Base-by-base conservation (phyloP, 805 yeast genomes). In the Lipomyces kockii region DNA sequence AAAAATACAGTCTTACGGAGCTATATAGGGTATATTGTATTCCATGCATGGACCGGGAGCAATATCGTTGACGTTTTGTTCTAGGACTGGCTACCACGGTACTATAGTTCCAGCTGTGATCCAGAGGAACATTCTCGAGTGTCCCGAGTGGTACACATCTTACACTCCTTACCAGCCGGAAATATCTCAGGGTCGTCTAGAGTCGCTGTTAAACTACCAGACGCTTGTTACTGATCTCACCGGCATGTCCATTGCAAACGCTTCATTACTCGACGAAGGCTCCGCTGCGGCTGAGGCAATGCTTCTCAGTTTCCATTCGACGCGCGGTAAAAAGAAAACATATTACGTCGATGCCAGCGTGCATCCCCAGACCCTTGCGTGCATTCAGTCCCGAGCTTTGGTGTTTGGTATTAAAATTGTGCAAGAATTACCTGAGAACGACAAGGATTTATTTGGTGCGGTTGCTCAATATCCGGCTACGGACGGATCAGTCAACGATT, bases 111-210 rank as follows among this genome's bases (percentile, higher is more conserved):
- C 99, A 0, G 89, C 97, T 1, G 97, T 94, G 46, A 90, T 95
- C 73, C 96, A 91, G 81, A 87, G 99, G 77, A 95, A 95, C 75
- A 79, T 95, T 66, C 81, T 95, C 65, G 99, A 95, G 79, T 87
- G 89, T 69, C 99, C 99, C 5, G 97, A 92, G 77, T 95, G 99
- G 99, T 95, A 95, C 83, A 95, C 99, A 25, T 92, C 98, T 0
- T 95, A 95, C 78, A 95, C 99, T 29, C 99, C 99, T 46, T 95
- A 95, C 79, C 99, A 95, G 81, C 97, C 99, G 0, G 99, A 95
- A 78, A 93, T 95, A 66, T 90, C 97, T 0, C 99, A 95, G 80
- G 99, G 99, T 63, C 87, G 99, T 74, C 84, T 95, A 74, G 97
- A 94, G 80, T 87, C 95, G 27, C 82, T 95, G 70, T 82, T 95